These are phyloP conservation scores for Pythium periplocum DNA, from an alignment of 352 stramenopile species.

Conservation along the genomic window DNA sequence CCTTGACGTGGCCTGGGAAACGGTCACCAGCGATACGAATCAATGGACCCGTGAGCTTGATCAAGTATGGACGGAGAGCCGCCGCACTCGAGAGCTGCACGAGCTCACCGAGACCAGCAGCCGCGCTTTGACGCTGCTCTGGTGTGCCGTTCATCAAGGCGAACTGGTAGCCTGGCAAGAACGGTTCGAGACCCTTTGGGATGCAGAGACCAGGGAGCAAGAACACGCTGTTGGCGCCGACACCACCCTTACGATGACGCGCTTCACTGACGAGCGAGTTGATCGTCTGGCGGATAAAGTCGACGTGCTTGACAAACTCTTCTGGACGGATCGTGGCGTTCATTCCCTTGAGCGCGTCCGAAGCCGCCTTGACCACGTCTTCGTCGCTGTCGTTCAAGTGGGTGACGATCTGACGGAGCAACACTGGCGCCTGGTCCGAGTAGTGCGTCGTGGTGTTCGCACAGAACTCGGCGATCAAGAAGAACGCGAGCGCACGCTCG, in stretches of 20 bases:
- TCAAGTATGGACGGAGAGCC: conserved; percentile 94
- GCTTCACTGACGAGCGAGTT: conserved; percentile 96
- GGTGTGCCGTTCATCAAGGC: conserved; percentile 95
- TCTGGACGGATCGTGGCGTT: conserved; percentile 91
- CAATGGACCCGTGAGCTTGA: conserved; percentile 96
- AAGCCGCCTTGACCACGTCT: conserved; percentile 86
- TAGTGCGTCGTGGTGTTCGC: conserved; percentile 86
- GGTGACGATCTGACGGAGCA: conserved; percentile 94
- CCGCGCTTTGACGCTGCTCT: conserved; percentile 87
- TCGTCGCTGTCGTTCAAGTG: conserved; percentile 94
- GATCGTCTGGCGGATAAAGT: conserved; percentile 97
- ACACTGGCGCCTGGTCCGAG: conserved; percentile 92
- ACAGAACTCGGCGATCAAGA: conserved; percentile 88
- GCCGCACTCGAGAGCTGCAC: conserved; percentile 89
- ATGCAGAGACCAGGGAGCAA: conserved; percentile 77
- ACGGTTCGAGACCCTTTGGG: conserved; percentile 91
- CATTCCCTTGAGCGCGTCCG: conserved; percentile 87
- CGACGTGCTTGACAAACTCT: conserved; percentile 91
- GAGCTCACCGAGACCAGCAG: conserved; percentile 95
- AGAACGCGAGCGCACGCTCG: conserved; percentile 89
- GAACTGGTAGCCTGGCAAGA: conserved; percentile 97
- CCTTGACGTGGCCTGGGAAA: conserved; percentile 97
- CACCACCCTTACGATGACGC: conserved; percentile 90
- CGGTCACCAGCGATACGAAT: conserved; percentile 99
- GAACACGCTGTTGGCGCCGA: conserved; percentile 67